Evolutionary conservation across 2,329 filamentous ascomycete genomes (phyloP).

Genomic region (Alternaria rosae): DNA sequence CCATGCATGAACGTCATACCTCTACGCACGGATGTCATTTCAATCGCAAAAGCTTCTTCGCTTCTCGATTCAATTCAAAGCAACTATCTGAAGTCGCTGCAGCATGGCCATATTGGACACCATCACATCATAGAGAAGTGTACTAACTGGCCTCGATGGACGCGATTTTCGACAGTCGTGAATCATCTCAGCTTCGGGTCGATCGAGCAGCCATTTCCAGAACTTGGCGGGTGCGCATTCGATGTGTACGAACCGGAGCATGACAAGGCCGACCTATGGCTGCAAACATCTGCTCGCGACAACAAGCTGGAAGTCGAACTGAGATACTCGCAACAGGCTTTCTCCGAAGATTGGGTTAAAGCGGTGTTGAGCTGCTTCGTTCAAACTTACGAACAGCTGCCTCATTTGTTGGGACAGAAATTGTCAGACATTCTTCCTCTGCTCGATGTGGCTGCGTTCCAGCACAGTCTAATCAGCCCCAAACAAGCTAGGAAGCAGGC

Average conservation of each 20-base stretch:
- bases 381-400: neutral
- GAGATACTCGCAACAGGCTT: neutral
- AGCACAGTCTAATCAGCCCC: neutral
- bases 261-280: constrained; percentile 10
- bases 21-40: neutral
- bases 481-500: neutral
- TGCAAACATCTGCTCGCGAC: constrained; percentile 2
- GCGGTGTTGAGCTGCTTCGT: neutral
- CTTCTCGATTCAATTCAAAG: constrained; percentile 2
- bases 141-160: constrained; percentile 9
- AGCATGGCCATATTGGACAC: constrained; percentile 7
- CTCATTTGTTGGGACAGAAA: neutral
- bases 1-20: constrained; percentile 10
- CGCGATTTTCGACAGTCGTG: constrained; percentile 6
- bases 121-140: constrained; percentile 8
- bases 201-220: neutral
- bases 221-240: neutral
- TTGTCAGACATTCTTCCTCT: neutral
- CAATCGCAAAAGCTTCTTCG: neutral
- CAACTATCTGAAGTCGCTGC: constrained; percentile 6
- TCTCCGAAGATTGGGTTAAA: neutral
- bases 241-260: constrained; percentile 4
- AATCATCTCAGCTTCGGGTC: constrained; percentile 8
- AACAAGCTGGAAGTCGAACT: constrained; percentile 3
- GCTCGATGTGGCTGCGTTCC: neutral